Evolutionary conservation across 1,139 yeast genomes (phyloP).

Genomic region (Pichia sp.): DNA sequence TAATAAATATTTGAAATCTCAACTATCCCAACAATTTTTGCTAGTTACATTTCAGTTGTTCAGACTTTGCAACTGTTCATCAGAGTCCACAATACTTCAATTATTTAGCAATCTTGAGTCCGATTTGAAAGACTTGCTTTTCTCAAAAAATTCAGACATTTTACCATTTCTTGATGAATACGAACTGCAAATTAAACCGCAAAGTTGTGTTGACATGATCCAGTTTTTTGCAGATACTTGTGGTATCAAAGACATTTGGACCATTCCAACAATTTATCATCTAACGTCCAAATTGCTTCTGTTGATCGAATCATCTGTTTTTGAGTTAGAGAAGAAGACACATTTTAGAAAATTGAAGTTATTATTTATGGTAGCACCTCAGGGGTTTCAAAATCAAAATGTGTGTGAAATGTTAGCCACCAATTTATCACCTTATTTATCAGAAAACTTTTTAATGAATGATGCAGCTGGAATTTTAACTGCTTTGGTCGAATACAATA

Average conservation of each 20-base stretch:
- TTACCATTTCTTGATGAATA: slow-evolving; percentile 14
- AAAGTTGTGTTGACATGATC: slow-evolving; percentile 13
- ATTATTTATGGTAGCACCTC: slow-evolving; percentile 31
- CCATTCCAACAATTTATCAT: slow-evolving; percentile 33
- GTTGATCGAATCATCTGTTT: slow-evolving; percentile 24
- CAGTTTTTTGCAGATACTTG: slow-evolving; percentile 8
- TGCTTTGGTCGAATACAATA: slow-evolving; percentile 11
- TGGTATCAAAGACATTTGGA: slow-evolving; percentile 33
- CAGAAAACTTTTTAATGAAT: slow-evolving; percentile 17
- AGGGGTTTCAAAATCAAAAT: slow-evolving; percentile 15
- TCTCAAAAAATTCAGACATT: background rate
- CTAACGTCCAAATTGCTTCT: slow-evolving; percentile 33
- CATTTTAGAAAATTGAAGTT: slow-evolving; percentile 38
- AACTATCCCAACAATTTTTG: slow-evolving; percentile 28
- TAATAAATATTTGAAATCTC: slow-evolving; percentile 8
- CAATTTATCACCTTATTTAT: slow-evolving; percentile 25
- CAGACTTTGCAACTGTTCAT: slow-evolving; percentile 33
- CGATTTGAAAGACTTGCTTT: background rate
- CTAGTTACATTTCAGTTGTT: slow-evolving; percentile 33
- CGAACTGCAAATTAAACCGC: slow-evolving; percentile 19
- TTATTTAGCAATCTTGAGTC: background rate
- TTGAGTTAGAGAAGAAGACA: slow-evolving; percentile 26
- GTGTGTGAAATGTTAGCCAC: slow-evolving; percentile 26
- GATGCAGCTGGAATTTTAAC: slow-evolving; percentile 28
- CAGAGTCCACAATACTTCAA: slow-evolving; percentile 1